Evolutionary conservation across 345 rosid species (phyloP).

Genomic region (Microthlaspi erraticum): DNA sequence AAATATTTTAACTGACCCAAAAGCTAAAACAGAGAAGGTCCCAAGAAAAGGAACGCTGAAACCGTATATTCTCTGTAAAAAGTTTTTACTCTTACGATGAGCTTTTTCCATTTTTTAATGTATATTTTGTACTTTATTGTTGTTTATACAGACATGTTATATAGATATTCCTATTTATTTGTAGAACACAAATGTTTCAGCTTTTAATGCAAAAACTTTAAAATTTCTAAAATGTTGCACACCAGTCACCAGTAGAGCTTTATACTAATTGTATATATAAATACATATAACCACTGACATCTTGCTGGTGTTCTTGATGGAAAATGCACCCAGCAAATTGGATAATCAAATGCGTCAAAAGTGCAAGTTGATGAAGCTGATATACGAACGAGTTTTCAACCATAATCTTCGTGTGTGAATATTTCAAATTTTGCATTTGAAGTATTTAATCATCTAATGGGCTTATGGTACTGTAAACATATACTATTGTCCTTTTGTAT

Average conservation of each 20-base stretch:
- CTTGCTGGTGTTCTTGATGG: not conserved
- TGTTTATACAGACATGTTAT: constrained; percentile 23
- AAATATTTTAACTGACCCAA: constrained; percentile 26
- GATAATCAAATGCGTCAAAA: not conserved
- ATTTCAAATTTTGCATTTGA: not conserved
- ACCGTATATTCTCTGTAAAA: constrained; percentile 66
- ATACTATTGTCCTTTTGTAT: constrained; percentile 27
- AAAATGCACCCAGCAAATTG: constrained; percentile 21
- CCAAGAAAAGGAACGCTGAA: constrained; percentile 52
- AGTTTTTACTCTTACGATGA: constrained; percentile 69
- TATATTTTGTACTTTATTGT: constrained; percentile 17
- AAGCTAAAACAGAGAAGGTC: constrained; percentile 40
- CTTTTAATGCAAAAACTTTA: constrained; percentile 40
- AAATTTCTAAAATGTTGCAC: constrained; percentile 17
- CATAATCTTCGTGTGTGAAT: not conserved
- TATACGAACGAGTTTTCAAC: not conserved
- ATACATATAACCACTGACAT: not conserved
- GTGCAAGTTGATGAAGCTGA: not conserved
- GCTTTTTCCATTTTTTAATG: constrained; percentile 39
- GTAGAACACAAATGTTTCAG: constrained; percentile 44
- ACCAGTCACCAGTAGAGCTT: constrained; percentile 6
- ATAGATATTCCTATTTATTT: constrained; percentile 21
- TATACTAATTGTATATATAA: not conserved
- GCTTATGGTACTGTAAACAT: not conserved
- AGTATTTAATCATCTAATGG: not conserved